Evolutionary conservation across 495 filamentous ascomycete species (phyloP), one percentile per base, ranked within the genome.

Genomic region (Elasticomyces elasticus): DNA sequence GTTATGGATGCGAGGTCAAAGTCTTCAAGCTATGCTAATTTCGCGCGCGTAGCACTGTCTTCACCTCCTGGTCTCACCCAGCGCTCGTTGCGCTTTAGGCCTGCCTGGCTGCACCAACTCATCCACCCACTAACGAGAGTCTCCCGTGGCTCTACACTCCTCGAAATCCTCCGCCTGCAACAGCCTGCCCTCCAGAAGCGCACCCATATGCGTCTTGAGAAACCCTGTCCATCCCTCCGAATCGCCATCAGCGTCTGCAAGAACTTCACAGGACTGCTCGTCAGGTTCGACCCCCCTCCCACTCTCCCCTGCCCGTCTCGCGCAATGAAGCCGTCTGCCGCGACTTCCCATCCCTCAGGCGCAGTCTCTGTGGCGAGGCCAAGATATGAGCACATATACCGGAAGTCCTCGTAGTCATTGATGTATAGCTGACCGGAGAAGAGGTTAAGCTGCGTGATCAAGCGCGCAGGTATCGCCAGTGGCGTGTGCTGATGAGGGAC

Each of bases 401-500:
- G 38, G 60, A 85, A 87, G 42, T 84, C 74, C 1, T 64, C 49
- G 48, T 72, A 79, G 0, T 70, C 71, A 12, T 49, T 50, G 7
- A 87, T 65, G 63, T 84, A 87, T 0, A 87, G 71, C 52, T 83
- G 78, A 10, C 84, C 83, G 0, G 84, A 72, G 59, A 86, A 87
- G 5, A 87, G 69, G 56, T 83, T 82, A 12, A 87, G 71, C 25
- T 49, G 37, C 10, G 25, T 44, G 20, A 51, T n/a, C 6, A 58
- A 41, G 7, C 27, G 15, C n/a, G 35, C 31, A 19, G 20, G 26
- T 2, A 54, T 19, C 17, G 4, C 31, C 17, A 13, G n/a, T n/a
- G n/a, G 40, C 19, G 38, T 31, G 4, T 15, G n/a, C 20, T 30
- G 28, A 2, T 15, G n/a, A 22, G 50, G 37, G 6, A 46, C 13